A percentile compares a stretch with the other conserved stretches of the same genome.
These are phyloP conservation scores for Nakazawaea holstii DNA, from an alignment of 805 yeast species.

Conservation along the genomic window DNA sequence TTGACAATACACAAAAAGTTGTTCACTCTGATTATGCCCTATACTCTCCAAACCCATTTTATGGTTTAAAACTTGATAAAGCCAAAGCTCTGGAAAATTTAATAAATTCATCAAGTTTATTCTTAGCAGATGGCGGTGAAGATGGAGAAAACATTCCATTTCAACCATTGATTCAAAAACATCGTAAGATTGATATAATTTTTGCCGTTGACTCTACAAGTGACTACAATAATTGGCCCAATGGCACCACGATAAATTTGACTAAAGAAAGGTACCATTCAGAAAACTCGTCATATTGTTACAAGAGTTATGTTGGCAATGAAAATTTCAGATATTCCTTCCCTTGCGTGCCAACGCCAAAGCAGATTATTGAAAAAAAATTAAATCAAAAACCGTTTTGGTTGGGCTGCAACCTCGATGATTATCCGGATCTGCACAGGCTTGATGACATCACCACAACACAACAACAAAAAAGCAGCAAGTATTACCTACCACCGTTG, in stretches of 20 bases:
- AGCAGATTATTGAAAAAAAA: slow-evolving; percentile 17
- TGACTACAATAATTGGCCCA: slow-evolving; percentile 50
- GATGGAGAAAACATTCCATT: slow-evolving; percentile 45
- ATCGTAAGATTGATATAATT: slow-evolving; percentile 32
- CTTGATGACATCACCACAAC: neutral
- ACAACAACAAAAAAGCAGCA: slow-evolving; percentile 8
- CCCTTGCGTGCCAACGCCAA: slow-evolving; percentile 30
- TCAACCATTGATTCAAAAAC: slow-evolving; percentile 33
- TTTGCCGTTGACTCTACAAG: slow-evolving; percentile 43
- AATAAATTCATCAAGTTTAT: slow-evolving; percentile 17
- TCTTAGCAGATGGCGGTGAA: slow-evolving; percentile 39
- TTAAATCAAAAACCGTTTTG: slow-evolving; percentile 29
- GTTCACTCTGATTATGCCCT: slow-evolving; percentile 51
- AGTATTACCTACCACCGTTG: slow-evolving; percentile 40
- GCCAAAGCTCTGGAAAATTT: slow-evolving; percentile 9
- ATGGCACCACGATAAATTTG: slow-evolving; percentile 46
- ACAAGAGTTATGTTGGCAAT: slow-evolving; percentile 4
- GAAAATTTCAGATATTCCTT: slow-evolving; percentile 17
- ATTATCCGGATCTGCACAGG: neutral
- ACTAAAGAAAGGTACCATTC: slow-evolving; percentile 27
- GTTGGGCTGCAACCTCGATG: slow-evolving; percentile 34
- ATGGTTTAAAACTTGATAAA: slow-evolving; percentile 15
- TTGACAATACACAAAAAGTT: slow-evolving; percentile 16
- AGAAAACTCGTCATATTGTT: neutral
- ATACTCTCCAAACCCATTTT: slow-evolving; percentile 60